Conservation (phyloP, 2,329 filamentous ascomycete genomes). For the Cryphonectria naterciae region DNA sequence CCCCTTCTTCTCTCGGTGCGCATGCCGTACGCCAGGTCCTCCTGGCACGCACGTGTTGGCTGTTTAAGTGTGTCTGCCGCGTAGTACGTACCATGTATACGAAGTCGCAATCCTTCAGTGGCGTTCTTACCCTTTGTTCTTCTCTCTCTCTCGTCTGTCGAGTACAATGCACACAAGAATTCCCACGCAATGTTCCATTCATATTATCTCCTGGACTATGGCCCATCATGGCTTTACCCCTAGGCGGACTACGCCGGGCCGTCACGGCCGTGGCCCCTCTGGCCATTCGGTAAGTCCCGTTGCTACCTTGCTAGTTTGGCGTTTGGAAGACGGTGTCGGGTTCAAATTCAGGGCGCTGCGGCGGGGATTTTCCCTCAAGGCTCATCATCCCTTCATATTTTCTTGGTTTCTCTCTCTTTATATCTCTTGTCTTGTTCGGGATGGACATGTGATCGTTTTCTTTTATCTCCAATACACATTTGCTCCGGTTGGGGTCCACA, state of each 20-base stretch:
- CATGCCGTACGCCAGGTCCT: neutral
- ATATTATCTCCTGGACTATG: neutral
- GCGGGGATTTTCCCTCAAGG: neutral
- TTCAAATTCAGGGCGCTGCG: neutral
- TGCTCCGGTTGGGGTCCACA: neutral
- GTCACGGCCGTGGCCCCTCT: neutral
- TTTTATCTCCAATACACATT: neutral
- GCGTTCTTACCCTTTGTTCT: neutral
- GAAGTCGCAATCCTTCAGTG: neutral
- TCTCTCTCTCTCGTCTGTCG: neutral
- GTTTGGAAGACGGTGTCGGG: neutral
- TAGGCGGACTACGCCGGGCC: neutral
- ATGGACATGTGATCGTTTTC: neutral
- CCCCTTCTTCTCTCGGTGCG: neutral
- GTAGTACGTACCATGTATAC: neutral
- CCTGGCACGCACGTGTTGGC: neutral
- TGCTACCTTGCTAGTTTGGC: neutral
- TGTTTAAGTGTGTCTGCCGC: neutral
- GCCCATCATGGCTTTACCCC: neutral
- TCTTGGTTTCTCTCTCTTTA: neutral
- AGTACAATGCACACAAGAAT: neutral
- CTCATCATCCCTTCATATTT: neutral
- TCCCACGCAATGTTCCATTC: neutral
- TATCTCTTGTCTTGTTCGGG: neutral
- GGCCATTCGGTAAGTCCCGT: slow-evolving; percentile 3